These are phyloP conservation scores for Citrus cavaleriei DNA, from an alignment of 345 rosid species.

Conservation along the genomic window DNA sequence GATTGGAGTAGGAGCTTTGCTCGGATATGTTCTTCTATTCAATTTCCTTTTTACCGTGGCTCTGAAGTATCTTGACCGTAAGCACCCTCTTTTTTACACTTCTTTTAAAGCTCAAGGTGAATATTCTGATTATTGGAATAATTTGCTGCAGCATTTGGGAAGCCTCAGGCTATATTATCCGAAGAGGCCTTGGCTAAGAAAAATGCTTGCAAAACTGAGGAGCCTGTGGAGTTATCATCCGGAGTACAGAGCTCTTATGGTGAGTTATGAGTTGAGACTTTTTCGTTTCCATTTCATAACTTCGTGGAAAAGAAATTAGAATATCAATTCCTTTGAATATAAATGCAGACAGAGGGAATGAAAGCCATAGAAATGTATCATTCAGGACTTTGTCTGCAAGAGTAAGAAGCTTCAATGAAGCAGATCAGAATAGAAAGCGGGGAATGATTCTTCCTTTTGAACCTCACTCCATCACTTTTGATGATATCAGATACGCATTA, in stretches of 20 bases:
- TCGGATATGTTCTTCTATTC: slow-evolving; percentile 56
- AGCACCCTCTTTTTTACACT: slow-evolving; percentile 23
- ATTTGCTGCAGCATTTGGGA: slow-evolving; percentile 51
- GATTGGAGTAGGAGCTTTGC: slow-evolving; percentile 68
- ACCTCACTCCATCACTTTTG: slow-evolving; percentile 53
- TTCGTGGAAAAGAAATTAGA: background rate
- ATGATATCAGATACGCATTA: slow-evolving; percentile 54
- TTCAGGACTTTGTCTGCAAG: slow-evolving; percentile 30
- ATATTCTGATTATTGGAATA: slow-evolving; percentile 12
- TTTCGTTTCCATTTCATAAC: background rate
- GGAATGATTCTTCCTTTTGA: slow-evolving; percentile 75
- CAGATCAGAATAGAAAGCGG: slow-evolving; percentile 27
- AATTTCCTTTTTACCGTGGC: slow-evolving; percentile 72
- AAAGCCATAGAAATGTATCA: slow-evolving; percentile 21
- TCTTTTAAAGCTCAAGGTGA: background rate
- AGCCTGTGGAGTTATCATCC: slow-evolving; percentile 32
- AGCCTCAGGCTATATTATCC: slow-evolving; percentile 51
- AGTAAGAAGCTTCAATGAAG: slow-evolving; percentile 30
- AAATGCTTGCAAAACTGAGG: slow-evolving; percentile 26
- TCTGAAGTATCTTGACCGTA: slow-evolving; percentile 66
- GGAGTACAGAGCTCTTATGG: slow-evolving; percentile 29
- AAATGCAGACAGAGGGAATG: slow-evolving; percentile 34
- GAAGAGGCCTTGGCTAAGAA: slow-evolving; percentile 46
- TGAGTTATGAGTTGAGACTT: slow-evolving; percentile 10
- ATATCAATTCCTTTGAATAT: background rate